These are phyloP conservation scores for Diversispora epigaea DNA, from an alignment of 192 early-diverging fungal genomes.

Conservation along the genomic window DNA sequence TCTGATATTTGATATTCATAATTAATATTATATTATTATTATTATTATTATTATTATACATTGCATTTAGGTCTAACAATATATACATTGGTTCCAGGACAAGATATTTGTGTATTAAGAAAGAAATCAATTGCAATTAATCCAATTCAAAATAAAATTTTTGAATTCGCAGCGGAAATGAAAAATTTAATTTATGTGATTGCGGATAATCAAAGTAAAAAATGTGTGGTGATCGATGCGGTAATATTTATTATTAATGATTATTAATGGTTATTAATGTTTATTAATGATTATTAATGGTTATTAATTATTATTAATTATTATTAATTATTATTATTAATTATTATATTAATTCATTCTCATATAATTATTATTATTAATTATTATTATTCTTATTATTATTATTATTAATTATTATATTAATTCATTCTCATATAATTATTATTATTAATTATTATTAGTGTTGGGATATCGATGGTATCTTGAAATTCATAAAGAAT, in stretches of 20 bases:
- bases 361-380: no score
- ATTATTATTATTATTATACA: slow-evolving; percentile 4
- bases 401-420: no score
- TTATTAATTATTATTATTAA: no score
- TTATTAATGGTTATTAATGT: background rate
- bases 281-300: no score
- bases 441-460: slow-evolving; percentile 50
- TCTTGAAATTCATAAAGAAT: slow-evolving; percentile 59
- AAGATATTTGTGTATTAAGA: slow-evolving; percentile 62
- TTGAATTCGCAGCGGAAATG: slow-evolving; percentile 78
- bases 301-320: no score
- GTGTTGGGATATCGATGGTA: slow-evolving; percentile 93
- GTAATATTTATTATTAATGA: slow-evolving; percentile 40
- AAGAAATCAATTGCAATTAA: slow-evolving; percentile 47
- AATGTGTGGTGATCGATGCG: slow-evolving; percentile 83
- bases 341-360: no score
- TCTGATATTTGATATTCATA: background rate
- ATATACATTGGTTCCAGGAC: slow-evolving; percentile 66
- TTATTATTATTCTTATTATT: no score
- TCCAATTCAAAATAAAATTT: slow-evolving; percentile 75
- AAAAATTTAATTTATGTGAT: slow-evolving; percentile 84
- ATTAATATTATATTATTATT: background rate
- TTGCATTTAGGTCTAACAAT: slow-evolving; percentile 51
- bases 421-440: no score
- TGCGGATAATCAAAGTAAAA: slow-evolving; percentile 61